These are phyloP conservation scores for Protea cynaroides DNA, from an alignment of 164 flowering plant genomes.

Conservation along the genomic window DNA sequence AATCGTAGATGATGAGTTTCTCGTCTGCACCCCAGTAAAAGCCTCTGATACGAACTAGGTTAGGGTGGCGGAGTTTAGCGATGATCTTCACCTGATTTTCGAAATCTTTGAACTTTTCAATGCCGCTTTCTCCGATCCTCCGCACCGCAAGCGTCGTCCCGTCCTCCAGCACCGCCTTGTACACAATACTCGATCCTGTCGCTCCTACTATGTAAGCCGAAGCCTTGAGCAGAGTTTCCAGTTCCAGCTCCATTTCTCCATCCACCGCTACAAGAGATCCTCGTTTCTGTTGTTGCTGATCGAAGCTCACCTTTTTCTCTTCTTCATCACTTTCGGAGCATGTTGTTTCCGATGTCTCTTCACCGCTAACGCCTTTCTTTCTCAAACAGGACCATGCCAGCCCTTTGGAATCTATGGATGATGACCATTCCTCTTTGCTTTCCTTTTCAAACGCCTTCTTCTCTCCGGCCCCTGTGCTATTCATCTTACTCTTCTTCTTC, in stretches of 20 bases:
- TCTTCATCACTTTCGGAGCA: slow-evolving; percentile 15
- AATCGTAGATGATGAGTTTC: slow-evolving; percentile 91
- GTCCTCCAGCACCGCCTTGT: slow-evolving; percentile 83
- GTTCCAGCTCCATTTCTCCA: slow-evolving; percentile 69
- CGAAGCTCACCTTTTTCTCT: slow-evolving; percentile 13
- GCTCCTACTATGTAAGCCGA: slow-evolving; percentile 96
- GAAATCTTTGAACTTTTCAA: slow-evolving; percentile 72
- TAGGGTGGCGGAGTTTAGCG: slow-evolving; percentile 82
- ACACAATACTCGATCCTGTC: slow-evolving; percentile 80
- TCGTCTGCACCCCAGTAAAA: slow-evolving; percentile 90
- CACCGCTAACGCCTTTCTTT: slow-evolving; percentile 17
- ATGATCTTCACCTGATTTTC: slow-evolving; percentile 63
- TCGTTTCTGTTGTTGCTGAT: slow-evolving; percentile 14
- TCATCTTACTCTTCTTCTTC: slow-evolving; percentile 2
- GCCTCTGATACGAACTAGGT: slow-evolving; percentile 72
- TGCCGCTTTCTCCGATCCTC: slow-evolving; percentile 65
- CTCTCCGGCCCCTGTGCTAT: slow-evolving; percentile 16
- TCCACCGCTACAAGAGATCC: slow-evolving; percentile 65
- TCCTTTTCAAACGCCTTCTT: slow-evolving; percentile 8
- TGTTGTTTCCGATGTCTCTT: slow-evolving; percentile 40
- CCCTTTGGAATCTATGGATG: slow-evolving; percentile 9
- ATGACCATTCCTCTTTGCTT: slow-evolving; percentile 2
- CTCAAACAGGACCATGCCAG: slow-evolving; percentile 37
- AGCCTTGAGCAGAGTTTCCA: slow-evolving; percentile 80
- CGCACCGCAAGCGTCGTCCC: slow-evolving; percentile 72